Conservation (phyloP, 192 early-diverging fungal genomes). For the Coemansia sp. region DNA sequence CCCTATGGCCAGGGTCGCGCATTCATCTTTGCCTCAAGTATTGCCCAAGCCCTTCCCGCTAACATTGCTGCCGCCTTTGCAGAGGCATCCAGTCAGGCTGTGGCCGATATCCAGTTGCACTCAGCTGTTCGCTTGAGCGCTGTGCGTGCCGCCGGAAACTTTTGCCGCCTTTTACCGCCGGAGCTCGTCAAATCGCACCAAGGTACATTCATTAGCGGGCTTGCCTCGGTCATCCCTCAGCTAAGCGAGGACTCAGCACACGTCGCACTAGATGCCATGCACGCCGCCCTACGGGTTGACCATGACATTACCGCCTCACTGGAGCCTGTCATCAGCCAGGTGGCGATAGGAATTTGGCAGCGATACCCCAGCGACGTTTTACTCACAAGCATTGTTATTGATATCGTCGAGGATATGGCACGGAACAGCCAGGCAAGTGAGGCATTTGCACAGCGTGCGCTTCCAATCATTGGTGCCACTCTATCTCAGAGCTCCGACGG, state of each 20-base stretch:
- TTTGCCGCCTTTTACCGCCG: constrained; percentile 37
- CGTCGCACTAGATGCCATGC: constrained; percentile 50
- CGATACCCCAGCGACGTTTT: constrained; percentile 77
- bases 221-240: constrained; percentile 40
- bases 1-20: constrained; percentile 92
- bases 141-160: constrained; percentile 47
- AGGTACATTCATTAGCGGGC: constrained; percentile 35
- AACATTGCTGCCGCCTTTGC: constrained; percentile 72
- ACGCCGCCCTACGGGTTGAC: constrained; percentile 59
- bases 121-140: constrained; percentile 51
- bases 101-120: constrained; percentile 49
- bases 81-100: constrained; percentile 70
- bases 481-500: constrained; percentile 55
- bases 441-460: constrained; percentile 68
- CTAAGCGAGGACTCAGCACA: constrained; percentile 54
- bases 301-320: constrained; percentile 70
- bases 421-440: constrained; percentile 62
- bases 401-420: constrained; percentile 77
- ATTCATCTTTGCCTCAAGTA: constrained; percentile 83
- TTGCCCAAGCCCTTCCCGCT: constrained; percentile 69
- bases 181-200: constrained; percentile 38
- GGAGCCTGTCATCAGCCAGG: constrained; percentile 69
- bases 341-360: constrained; percentile 78
- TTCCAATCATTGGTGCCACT: constrained; percentile 67
- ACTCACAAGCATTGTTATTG: constrained; percentile 71